Base-by-base conservation (phyloP, 2,329 filamentous ascomycete genomes). In the Macrophomina phaseolina region DNA sequence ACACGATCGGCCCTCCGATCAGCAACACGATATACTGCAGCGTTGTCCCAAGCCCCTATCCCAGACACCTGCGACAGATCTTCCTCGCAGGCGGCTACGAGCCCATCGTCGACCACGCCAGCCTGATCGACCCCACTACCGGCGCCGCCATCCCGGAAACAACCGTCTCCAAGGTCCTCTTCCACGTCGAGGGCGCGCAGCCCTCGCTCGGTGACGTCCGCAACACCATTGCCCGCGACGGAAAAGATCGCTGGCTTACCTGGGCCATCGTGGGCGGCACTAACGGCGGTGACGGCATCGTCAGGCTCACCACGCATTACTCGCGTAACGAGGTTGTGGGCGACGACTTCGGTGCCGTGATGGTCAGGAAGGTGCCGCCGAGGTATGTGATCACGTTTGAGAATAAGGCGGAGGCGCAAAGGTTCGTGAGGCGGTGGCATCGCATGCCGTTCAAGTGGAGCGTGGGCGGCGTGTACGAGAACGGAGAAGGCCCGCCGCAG, bases 331-430 rank as follows among this genome's bases (percentile, higher is more conserved):
- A 38, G 18, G 53, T 23, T 2, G 23, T 32, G 14, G 36, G 36
- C 5, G 23, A 42, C n/a, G 16, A 42, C 30, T 11, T n/a, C 28
- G 9, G 32, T 5, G 74, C 38, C 70, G 69, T 74, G 9, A 65
- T 76, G 8, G 76, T 77, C 73, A 73, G 76, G 67, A 73, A 78
- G 46, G 70, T 77, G 67, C 80, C 77, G 51, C 78, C 72, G 42
- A 78, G 84, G 48, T 87, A 86, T 78, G 78, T 90, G 14, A 71
- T 90, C 28, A 81, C 84, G 4, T 89, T 91, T 68, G 73, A 80
- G 14, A 84, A 85, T n/a, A 78, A 82, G 60, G 77, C 79, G 9
- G 86, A 87, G 68, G 87, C 87, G 23, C 81, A 80, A 64, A 76
- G 82, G 68, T 87, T 86, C 75, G 79, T 82, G 3, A 72, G 78